Conservation (phyloP, 2,329 filamentous ascomycete species). For the Aciculosporium take region DNA sequence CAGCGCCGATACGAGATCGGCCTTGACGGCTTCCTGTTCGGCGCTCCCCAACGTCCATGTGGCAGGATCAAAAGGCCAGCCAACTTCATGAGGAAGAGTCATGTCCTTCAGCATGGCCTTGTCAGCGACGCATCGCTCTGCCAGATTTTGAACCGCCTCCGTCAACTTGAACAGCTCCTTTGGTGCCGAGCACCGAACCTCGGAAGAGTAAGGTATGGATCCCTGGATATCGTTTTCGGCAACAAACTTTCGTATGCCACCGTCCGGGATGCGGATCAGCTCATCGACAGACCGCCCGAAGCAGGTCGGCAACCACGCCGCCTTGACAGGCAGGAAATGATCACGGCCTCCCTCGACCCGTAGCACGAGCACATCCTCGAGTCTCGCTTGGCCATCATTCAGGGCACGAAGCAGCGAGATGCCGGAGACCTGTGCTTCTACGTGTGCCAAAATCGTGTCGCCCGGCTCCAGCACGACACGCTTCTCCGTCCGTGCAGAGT, state of each 20-base stretch:
- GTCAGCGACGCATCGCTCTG: constrained; percentile 44
- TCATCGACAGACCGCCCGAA: constrained; percentile 82
- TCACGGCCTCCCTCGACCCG: constrained; percentile 74
- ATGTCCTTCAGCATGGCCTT: constrained; percentile 45
- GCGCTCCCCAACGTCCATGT: constrained; percentile 17
- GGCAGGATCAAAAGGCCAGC: constrained; percentile 44
- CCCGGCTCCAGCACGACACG: constrained; percentile 67
- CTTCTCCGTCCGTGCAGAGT: constrained; percentile 19
- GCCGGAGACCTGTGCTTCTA: constrained; percentile 54
- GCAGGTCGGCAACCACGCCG: constrained; percentile 64
- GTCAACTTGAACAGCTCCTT: constrained; percentile 83
- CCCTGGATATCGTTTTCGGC: constrained; percentile 24
- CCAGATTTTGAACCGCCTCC: constrained; percentile 52
- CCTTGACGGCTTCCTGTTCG: constrained; percentile 16
- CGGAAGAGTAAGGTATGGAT: constrained; percentile 39
- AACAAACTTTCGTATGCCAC: constrained; percentile 51
- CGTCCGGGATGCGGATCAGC: constrained; percentile 70
- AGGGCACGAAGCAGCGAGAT: constrained; percentile 51
- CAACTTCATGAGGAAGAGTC: constrained; percentile 35
- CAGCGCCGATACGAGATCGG: constrained; percentile 47
- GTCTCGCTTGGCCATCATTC: constrained; percentile 48
- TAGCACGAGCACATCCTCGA: constrained; percentile 83
- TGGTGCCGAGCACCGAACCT: constrained; percentile 65
- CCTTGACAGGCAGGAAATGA: constrained; percentile 76
- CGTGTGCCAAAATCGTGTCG: constrained; percentile 57